A percentile compares a stretch with the other conserved stretches of the same genome.
These are phyloP conservation scores for Rhizopogon salebrosus DNA, from an alignment of 768 basidiomycete genomes.

Conservation along the genomic window DNA sequence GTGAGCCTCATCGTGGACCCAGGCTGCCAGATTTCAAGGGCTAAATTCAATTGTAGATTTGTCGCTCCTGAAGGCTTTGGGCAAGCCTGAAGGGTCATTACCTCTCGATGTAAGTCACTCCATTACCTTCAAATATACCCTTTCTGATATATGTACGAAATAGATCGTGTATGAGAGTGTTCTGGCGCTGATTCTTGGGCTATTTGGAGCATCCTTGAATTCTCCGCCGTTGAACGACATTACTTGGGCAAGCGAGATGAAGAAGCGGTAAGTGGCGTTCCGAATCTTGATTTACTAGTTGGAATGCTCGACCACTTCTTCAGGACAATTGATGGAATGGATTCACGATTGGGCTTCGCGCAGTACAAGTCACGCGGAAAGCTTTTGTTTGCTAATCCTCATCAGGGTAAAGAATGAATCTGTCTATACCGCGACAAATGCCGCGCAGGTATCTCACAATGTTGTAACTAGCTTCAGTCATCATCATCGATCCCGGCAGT, in stretches of 20 bases:
- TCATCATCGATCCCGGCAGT: slow-evolving; percentile 24
- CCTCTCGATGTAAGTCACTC: slow-evolving; percentile 51
- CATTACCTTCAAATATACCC: not conserved
- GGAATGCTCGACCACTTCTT: not conserved
- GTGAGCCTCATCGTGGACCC: slow-evolving; percentile 34
- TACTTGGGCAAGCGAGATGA: slow-evolving; percentile 89
- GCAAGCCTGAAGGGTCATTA: slow-evolving; percentile 59
- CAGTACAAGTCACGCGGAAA: slow-evolving; percentile 56
- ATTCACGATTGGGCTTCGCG: slow-evolving; percentile 60
- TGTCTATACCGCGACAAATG: not conserved
- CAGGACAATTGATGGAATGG: slow-evolving; percentile 75
- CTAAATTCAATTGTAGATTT: slow-evolving; percentile 43
- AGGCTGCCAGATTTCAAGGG: not conserved
- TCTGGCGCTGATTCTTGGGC: slow-evolving; percentile 59
- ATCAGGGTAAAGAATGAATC: slow-evolving; percentile 4
- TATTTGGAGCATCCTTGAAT: slow-evolving; percentile 67
- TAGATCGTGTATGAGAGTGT: slow-evolving; percentile 70
- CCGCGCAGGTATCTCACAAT: not conserved
- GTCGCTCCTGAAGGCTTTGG: slow-evolving; percentile 72
- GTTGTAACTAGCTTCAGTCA: slow-evolving; percentile 17
- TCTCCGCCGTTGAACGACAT: slow-evolving; percentile 72
- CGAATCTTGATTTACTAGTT: not conserved
- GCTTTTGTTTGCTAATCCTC: slow-evolving; percentile 20
- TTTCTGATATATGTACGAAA: not conserved
- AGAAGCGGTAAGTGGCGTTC: slow-evolving; percentile 50